Evolutionary conservation across 2,329 filamentous ascomycete genomes (phyloP).

Genomic region (Diaporthe velutina): DNA sequence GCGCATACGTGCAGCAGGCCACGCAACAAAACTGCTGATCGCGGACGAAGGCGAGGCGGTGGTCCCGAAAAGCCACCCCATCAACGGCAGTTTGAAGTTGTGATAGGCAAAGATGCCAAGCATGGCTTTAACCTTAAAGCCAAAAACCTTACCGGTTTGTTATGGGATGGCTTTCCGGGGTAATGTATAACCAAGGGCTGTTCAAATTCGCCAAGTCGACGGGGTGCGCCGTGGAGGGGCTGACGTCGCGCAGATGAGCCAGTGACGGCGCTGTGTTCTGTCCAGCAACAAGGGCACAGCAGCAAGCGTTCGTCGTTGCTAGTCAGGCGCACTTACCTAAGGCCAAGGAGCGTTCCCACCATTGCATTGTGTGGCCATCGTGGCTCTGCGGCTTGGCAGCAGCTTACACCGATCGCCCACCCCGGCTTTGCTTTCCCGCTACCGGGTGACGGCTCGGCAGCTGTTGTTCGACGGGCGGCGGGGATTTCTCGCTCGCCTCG

Average conservation of each 20-base stretch:
- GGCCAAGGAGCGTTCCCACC: slow-evolving; percentile 12
- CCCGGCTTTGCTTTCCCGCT: not conserved
- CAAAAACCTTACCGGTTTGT: slow-evolving; percentile 5
- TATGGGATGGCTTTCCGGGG: not conserved
- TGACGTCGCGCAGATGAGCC: slow-evolving; percentile 12
- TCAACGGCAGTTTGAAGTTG: slow-evolving; percentile 21
- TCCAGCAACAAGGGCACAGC: not conserved
- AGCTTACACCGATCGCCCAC: not conserved
- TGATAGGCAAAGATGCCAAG: not conserved
- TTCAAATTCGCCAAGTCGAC: slow-evolving; percentile 7
- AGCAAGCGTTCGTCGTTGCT: not conserved
- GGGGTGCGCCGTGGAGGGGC: not conserved
- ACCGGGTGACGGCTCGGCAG: slow-evolving; percentile 25
- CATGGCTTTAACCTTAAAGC: slow-evolving; percentile 25
- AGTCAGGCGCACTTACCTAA: slow-evolving; percentile 27
- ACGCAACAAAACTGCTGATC: slow-evolving; percentile 17
- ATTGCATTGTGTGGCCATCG: slow-evolving; percentile 19
- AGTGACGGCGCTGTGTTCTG: not conserved
- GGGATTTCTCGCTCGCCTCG: not conserved
- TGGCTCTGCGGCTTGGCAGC: slow-evolving; percentile 28
- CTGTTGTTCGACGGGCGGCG: not conserved
- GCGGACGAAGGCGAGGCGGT: not conserved
- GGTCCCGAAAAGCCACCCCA: slow-evolving; percentile 9
- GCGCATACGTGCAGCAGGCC: slow-evolving; percentile 10
- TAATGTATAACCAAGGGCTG: not conserved